Conservation (phyloP, 106 monocot species). For the Platanthera guangdongensis region DNA sequence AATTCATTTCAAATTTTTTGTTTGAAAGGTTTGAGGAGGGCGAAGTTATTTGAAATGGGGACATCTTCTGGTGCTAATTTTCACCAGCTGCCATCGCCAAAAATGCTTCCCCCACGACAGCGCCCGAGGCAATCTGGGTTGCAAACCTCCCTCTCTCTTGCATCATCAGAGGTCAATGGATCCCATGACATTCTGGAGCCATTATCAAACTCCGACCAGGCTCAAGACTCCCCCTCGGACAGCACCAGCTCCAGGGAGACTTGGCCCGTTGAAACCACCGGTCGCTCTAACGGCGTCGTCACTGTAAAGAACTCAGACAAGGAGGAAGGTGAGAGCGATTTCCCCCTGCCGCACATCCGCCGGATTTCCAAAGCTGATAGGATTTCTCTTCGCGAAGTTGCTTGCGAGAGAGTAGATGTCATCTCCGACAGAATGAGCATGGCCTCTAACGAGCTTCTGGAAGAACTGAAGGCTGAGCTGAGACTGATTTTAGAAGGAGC, state of each 20-base stretch:
- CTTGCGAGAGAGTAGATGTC: conserved; percentile 57
- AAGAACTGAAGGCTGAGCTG: conserved; percentile 80
- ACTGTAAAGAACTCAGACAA: conserved; percentile 41
- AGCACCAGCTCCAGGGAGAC: conserved; percentile 90
- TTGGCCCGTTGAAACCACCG: conserved; percentile 79
- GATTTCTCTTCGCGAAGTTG: conserved; percentile 72
- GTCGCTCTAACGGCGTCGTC: conserved; percentile 16
- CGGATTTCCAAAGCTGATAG: conserved; percentile 36
- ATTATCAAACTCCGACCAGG: conserved; percentile 60
- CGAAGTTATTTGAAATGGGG: conserved; percentile 31
- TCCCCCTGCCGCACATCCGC: conserved; percentile 40
- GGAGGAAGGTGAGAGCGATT: conserved; percentile 43
- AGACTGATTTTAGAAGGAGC: conserved; percentile 75
- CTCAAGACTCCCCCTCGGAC: conserved; percentile 73
- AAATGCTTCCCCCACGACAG: conserved; percentile 72
- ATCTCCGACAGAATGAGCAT: conserved; percentile 62
- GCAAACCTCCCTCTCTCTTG: conserved; percentile 59
- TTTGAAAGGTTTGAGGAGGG: background rate
- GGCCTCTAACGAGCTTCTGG: conserved; percentile 70
- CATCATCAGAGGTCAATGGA: conserved; percentile 47
- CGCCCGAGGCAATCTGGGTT: conserved; percentile 33
- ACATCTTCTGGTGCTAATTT: conserved; percentile 80
- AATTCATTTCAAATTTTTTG: too few relatives aligned
- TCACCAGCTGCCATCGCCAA: conserved; percentile 44
- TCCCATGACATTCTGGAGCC: conserved; percentile 50